Percentiles rank a stretch among this genome's conserved stretches.
Conservation (phyloP, 371 early-diverging fungal species). For the Parasitella parasitica region DNA sequence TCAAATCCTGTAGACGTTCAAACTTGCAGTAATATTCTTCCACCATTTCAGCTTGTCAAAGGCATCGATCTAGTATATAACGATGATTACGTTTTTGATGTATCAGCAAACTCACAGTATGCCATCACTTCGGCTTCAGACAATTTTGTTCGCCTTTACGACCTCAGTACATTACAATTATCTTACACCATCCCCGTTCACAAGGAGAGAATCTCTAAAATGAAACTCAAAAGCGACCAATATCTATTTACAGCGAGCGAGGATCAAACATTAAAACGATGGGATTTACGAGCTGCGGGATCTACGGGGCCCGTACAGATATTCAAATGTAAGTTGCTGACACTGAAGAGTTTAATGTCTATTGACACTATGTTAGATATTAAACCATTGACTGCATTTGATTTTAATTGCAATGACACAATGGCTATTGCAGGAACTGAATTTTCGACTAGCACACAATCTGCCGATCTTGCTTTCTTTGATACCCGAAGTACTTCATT, state of each 20-base stretch:
- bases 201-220: slow-evolving; percentile 56
- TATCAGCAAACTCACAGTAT: slow-evolving; percentile 52
- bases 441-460: slow-evolving; percentile 45
- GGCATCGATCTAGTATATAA: slow-evolving; percentile 50
- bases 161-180: slow-evolving; percentile 53
- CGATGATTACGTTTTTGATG: slow-evolving; percentile 69
- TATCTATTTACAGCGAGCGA: slow-evolving; percentile 65
- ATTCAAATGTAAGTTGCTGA: slow-evolving; percentile 62
- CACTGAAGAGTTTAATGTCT: too few species aligned
- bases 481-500: slow-evolving; percentile 50
- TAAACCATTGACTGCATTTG: slow-evolving; percentile 65
- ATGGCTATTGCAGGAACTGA: slow-evolving; percentile 78
- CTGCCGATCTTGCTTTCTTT: slow-evolving; percentile 77
- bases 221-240: slow-evolving; percentile 59
- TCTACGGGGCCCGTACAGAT: slow-evolving; percentile 47
- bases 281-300: slow-evolving; percentile 66
- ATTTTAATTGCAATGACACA: slow-evolving; percentile 62
- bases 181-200: slow-evolving; percentile 52
- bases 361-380: slow-evolving; percentile 29
- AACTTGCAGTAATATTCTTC: slow-evolving; percentile 29
- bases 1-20: slow-evolving; percentile 20
- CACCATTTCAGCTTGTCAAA: slow-evolving; percentile 35
- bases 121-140: slow-evolving; percentile 71
- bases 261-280: slow-evolving; percentile 62
- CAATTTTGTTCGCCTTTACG: slow-evolving; percentile 66